Conservation (phyloP, 495 filamentous ascomycete genomes). For the Thermothielavioides terrestris region DNA sequence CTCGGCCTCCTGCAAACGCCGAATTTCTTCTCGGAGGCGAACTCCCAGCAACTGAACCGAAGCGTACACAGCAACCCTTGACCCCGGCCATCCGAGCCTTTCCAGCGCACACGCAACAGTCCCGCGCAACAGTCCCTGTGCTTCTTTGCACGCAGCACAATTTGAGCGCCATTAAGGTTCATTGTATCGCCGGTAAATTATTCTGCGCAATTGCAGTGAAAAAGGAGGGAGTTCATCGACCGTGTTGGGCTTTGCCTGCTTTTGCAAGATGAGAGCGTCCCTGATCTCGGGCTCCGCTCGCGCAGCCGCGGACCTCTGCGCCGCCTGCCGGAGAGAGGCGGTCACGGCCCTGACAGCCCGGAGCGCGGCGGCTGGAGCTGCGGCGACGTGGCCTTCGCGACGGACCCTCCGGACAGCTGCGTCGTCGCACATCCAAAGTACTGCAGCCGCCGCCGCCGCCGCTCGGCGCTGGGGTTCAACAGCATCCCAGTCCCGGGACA, state of each 20-base stretch:
- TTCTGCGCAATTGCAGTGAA: too few species aligned
- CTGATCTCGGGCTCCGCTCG: constrained; percentile 10
- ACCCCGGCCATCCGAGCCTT: neutral
- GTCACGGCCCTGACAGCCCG: neutral
- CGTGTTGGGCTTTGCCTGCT: too few species aligned
- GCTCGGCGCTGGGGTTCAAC: constrained; percentile 2
- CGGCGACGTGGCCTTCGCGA: neutral
- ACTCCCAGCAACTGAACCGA: neutral
- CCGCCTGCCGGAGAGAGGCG: constrained; percentile 18
- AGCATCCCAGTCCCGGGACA: neutral
- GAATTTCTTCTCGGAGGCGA: neutral
- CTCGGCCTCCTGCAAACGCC: neutral
- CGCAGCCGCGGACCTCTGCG: constrained; percentile 16
- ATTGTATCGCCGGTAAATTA: too few species aligned
- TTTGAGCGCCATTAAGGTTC: neutral
- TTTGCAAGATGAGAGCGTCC: constrained; percentile 16
- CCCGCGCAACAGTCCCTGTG: too few species aligned
- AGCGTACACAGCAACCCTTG: neutral
- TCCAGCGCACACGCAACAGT: neutral
- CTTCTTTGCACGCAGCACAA: too few species aligned
- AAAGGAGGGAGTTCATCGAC: too few species aligned
- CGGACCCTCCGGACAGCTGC: neutral
- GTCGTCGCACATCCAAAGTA: neutral
- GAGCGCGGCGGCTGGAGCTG: constrained; percentile 2
- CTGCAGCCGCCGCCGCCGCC: too few species aligned